Conservation (phyloP, 1,284 basidiomycete genomes). For the Pseudozyma tsukubaensis region DNA sequence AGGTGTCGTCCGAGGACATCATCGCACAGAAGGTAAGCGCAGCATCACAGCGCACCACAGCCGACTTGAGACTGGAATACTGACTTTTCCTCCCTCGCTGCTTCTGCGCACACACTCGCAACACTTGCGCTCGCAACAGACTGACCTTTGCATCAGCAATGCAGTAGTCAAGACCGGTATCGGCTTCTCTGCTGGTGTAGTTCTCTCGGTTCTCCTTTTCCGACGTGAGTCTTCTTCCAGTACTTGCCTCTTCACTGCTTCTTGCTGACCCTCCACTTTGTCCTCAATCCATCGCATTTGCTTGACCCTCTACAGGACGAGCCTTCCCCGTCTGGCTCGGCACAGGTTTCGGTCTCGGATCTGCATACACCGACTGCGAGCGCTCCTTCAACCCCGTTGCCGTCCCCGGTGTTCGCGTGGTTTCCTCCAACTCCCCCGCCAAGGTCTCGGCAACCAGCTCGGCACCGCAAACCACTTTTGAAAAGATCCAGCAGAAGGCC, state of each 20-base stretch:
- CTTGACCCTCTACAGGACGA: slow-evolving; percentile 76
- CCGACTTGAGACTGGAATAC: not conserved
- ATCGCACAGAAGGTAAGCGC: slow-evolving; percentile 81
- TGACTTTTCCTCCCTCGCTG: not conserved
- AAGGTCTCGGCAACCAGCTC: slow-evolving; percentile 57
- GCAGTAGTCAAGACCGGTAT: slow-evolving; percentile 79
- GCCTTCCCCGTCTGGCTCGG: slow-evolving; percentile 94
- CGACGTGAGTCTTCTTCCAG: slow-evolving; percentile 77
- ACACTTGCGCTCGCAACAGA: slow-evolving; percentile 26
- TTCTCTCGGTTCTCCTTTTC: slow-evolving; percentile 94
- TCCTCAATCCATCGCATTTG: slow-evolving; percentile 21
- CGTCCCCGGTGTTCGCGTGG: slow-evolving; percentile 86
- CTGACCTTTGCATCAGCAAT: slow-evolving; percentile 70
- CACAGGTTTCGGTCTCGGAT: slow-evolving; percentile 84
- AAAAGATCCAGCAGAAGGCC: slow-evolving; percentile 61
- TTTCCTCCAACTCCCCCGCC: slow-evolving; percentile 70
- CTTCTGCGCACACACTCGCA: not conserved
- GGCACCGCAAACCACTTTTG: slow-evolving; percentile 54
- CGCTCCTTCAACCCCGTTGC: slow-evolving; percentile 93
- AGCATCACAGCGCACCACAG: not conserved
- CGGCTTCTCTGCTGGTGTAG: slow-evolving; percentile 92
- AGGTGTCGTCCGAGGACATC: slow-evolving; percentile 83
- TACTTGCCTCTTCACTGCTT: not conserved
- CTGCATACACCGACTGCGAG: slow-evolving; percentile 94
- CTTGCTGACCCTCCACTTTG: slow-evolving; percentile 17